Base-by-base conservation (phyloP, 1,139 yeast genomes). In the Casaregolazyma lundiana region DNA sequence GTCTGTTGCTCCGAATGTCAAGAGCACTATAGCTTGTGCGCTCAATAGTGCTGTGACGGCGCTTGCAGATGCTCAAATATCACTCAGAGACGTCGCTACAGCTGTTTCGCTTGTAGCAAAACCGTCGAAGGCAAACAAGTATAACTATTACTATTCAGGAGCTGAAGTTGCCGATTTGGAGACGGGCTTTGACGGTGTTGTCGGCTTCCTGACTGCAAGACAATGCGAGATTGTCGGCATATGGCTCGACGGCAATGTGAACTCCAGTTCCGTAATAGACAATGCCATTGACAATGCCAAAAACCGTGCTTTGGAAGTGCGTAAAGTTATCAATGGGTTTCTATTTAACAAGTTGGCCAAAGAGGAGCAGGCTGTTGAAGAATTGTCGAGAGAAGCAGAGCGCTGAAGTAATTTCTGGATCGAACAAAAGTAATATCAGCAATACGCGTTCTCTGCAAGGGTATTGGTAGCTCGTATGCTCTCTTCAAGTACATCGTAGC, bases 11-110 rank as follows among this genome's bases (percentile, higher is more conserved):
- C 53, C 58, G 9, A 66, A 70, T 20, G 43, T 52, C 43, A 67
- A 71, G 50, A 58, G 71, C 8, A 53, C 65, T 35, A 52, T 63
- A 18, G 63, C 71, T 0, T 68, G 70, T 7, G 67, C 71, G 6
- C 66, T 78, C 11, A 82, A 82, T 54, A 77, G 84, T 45, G 72
- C 84, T 2, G 76, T 86, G 6, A 63, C 87, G 48, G 96, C 96
- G 0, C 65, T 90, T 51, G 81, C 85, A 0, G 94, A 90, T 63
- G 83, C 96, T 0, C 89, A 88, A 4, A 81, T 90, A 35, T 94
- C 88, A 57, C 65, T 88, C 20, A 71, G 77, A 49, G 96, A 89
- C 61, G 68, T 90, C 46, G 89, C 89, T 1, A 77, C 90, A 4
- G 80, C 89, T 50, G 90, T 89, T 0, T 76, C 77, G 47, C 77